Conservation (phyloP, 352 stramenopile species). For the Pythium graminicola region DNA sequence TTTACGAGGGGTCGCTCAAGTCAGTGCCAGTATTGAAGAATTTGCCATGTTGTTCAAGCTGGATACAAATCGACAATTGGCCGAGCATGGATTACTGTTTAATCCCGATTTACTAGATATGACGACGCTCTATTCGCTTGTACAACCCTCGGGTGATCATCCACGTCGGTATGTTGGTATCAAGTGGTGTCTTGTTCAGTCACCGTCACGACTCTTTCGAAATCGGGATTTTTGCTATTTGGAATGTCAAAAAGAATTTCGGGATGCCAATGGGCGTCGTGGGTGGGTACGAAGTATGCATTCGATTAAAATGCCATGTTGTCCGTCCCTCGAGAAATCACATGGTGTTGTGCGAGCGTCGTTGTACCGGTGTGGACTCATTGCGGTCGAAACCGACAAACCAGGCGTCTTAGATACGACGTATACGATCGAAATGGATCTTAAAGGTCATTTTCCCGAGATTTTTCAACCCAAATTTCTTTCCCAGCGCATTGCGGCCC, state of each 20-base stretch:
- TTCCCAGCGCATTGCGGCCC: conserved; percentile 51
- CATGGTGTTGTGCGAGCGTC: conserved; percentile 61
- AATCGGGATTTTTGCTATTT: conserved; percentile 82
- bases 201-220: conserved; percentile 59
- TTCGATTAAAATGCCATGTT: conserved; percentile 53
- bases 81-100: conserved; percentile 69
- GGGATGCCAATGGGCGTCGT: conserved; percentile 38
- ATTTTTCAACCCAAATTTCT: conserved; percentile 62
- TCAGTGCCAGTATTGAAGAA: conserved; percentile 79
- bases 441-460: conserved; percentile 74
- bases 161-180: conserved; percentile 70
- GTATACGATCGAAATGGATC: conserved; percentile 80
- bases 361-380: conserved; percentile 74
- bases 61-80: conserved; percentile 51
- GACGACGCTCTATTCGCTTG: conserved; percentile 65
- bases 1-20: conserved; percentile 54
- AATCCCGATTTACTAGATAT: conserved; percentile 71
- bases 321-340: conserved; percentile 30
- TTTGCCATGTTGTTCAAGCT: conserved; percentile 80
- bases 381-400: conserved; percentile 67
- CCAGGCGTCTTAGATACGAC: conserved; percentile 69
- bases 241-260: conserved; percentile 83
- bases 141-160: conserved; percentile 61
- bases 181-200: conserved; percentile 77
- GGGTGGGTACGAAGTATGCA: conserved; percentile 54